Base-by-base conservation (phyloP, 805 yeast genomes). In the Cyberlindnera amylophila region DNA sequence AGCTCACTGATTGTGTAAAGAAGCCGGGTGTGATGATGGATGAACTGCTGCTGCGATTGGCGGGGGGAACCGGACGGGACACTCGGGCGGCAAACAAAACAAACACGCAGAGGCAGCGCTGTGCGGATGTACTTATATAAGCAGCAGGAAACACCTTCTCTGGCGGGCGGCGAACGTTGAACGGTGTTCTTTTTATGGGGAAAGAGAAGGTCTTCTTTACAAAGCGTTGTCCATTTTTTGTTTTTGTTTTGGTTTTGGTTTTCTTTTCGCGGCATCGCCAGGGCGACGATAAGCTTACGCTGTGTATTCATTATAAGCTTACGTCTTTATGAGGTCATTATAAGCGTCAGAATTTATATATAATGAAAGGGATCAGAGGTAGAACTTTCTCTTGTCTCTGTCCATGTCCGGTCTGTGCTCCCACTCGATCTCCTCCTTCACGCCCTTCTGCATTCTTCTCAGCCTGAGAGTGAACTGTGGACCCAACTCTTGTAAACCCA, bases 361-460 rank as follows among this genome's bases (percentile, higher is more conserved):
- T 21, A 21, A 9, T n/a, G n/a, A n/a, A n/a, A n/a, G n/a, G n/a
- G n/a, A n/a, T 57, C 69, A 91, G 53, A 91, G 67, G 59, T 88
- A 83, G 62, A 91, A 91, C 76, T 87, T 89, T 66, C 82, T 81
- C 80, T 90, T 91, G 63, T 91, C 97, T 57, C 84, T 83, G 64
- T 93, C 98, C 98, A 93, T 90, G 51, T 86, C 95, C 4, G 96
- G 82, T 54, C 87, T 79, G 67, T 89, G 96, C 65, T 93, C 97
- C 97, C 98, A 91, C 57, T 88, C 96, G 21, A 86, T 73, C 57
- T 91, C 98, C 52, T 88, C 95, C 58, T 81, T 81, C 56, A 93
- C 75, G 40, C 98, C 99, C 66, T 81, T 84, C 64, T 91, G 98
- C 45, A 93, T 70, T 58, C 98, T 75, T 64, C 96, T 79, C 53